These are phyloP conservation scores for Letharia lupina DNA, from an alignment of 495 filamentous ascomycete genomes.

Conservation along the genomic window DNA sequence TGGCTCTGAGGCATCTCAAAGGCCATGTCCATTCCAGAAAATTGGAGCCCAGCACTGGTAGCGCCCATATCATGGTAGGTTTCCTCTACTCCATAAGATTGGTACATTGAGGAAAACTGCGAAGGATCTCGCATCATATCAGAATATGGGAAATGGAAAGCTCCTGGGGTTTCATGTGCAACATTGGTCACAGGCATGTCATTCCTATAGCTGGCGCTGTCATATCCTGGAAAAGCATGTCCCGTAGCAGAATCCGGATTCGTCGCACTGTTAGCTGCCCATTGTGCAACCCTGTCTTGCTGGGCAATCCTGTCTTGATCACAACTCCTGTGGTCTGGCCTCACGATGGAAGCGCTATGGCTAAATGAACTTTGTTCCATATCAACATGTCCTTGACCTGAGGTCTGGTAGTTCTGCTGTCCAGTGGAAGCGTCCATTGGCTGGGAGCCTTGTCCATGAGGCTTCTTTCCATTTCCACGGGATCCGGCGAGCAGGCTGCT, in stretches of 20 bases:
- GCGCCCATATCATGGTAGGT: slow-evolving; percentile 10
- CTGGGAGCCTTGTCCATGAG: slow-evolving; percentile 12
- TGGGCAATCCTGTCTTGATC: slow-evolving; percentile 8
- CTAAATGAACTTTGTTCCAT: slow-evolving; percentile 8
- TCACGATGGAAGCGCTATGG: slow-evolving; percentile 10
- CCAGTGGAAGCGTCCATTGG: slow-evolving; percentile 8
- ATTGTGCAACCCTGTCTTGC: slow-evolving; percentile 15
- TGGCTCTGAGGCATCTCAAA: slow-evolving; percentile 9
- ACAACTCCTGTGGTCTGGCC: slow-evolving; percentile 12
- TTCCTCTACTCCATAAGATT: slow-evolving; percentile 17
- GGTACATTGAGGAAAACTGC: slow-evolving; percentile 12
- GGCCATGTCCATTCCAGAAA: slow-evolving; percentile 12
- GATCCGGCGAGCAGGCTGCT: slow-evolving; percentile 17
- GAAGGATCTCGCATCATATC: slow-evolving; percentile 18
- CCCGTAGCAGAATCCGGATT: slow-evolving; percentile 9
- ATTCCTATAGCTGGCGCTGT: slow-evolving; percentile 8
- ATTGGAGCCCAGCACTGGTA: slow-evolving; percentile 13
- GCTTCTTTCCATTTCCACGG: slow-evolving; percentile 3
- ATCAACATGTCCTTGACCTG: background rate
- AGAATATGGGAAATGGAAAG: slow-evolving; percentile 19
- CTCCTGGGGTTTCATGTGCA: slow-evolving; percentile 8
- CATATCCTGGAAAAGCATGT: slow-evolving; percentile 7
- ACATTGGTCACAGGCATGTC: slow-evolving; percentile 7
- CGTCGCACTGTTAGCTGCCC: slow-evolving; percentile 21
- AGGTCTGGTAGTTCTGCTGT: slow-evolving; percentile 11